phyloP scores from a whole-genome alignment of 805 yeast genomes.

The Ogataea methanolica region DNA sequence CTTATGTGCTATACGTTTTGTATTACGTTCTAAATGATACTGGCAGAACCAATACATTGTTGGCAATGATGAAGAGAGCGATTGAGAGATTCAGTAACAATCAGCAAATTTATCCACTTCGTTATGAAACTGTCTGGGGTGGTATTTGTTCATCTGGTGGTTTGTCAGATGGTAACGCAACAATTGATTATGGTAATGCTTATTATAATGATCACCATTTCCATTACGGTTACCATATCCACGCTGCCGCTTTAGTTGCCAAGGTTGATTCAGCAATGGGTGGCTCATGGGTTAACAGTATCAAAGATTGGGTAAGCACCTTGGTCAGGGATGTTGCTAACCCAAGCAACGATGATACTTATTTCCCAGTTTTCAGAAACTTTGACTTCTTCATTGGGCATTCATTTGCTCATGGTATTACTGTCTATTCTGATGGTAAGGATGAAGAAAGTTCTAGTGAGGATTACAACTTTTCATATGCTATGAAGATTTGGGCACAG shows the following conservation, averaged over 20 bases:
- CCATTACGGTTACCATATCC: constrained; percentile 71
- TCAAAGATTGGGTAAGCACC: constrained; percentile 52
- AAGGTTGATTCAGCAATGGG: constrained; percentile 45
- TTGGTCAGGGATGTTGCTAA: constrained; percentile 63
- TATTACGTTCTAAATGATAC: constrained; percentile 58
- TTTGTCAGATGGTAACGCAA: constrained; percentile 35
- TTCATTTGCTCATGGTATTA: constrained; percentile 65
- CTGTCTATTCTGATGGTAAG: constrained; percentile 53
- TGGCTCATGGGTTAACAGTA: constrained; percentile 46
- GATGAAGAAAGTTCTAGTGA: constrained; percentile 65
- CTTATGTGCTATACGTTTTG: constrained; percentile 71
- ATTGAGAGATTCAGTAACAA: constrained; percentile 63
- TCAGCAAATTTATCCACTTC: constrained; percentile 61
- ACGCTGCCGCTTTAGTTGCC: constrained; percentile 62
- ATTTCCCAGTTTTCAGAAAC: constrained; percentile 56
- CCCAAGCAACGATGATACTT: constrained; percentile 43
- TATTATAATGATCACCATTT: constrained; percentile 73
- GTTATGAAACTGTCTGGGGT: constrained; percentile 71
- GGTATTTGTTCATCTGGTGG: constrained; percentile 70
- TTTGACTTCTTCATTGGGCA: constrained; percentile 70
- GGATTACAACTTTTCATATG: constrained; percentile 61
- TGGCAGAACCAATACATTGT: constrained; percentile 43
- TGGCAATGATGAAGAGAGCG: constrained; percentile 58
- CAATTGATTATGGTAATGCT: constrained; percentile 69
- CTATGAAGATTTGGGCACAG: constrained; percentile 63